These are phyloP conservation scores for Herpetomonas samuelpessoai DNA, from an alignment of 208 protist species.

Conservation along the genomic window DNA sequence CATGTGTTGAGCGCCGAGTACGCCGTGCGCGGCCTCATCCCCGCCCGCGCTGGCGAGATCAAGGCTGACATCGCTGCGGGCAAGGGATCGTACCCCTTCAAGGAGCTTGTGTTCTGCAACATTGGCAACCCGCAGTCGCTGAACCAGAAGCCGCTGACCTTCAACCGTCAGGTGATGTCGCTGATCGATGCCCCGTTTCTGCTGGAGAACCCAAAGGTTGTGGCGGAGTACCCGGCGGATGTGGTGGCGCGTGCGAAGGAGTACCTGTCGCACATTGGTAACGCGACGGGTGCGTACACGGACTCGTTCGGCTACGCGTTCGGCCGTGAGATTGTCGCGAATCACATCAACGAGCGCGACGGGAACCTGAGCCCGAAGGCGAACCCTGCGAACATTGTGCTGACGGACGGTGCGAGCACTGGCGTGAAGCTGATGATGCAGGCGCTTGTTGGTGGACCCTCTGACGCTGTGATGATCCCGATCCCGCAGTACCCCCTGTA, in stretches of 20 bases:
- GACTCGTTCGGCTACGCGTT: slow-evolving; percentile 91
- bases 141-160: slow-evolving; percentile 96
- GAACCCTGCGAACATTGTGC: slow-evolving; percentile 69
- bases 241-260: slow-evolving; percentile 83
- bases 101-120: slow-evolving; percentile 97
- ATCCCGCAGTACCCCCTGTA: slow-evolving; percentile 99
- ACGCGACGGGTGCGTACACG: slow-evolving; percentile 95
- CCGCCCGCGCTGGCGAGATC: slow-evolving; percentile 74
- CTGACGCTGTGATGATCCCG: slow-evolving; percentile 94
- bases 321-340: slow-evolving; percentile 89
- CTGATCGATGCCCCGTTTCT: slow-evolving; percentile 77
- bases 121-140: slow-evolving; percentile 99
- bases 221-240: slow-evolving; percentile 81
- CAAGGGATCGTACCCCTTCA: slow-evolving; percentile 49
- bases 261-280: slow-evolving; percentile 61
- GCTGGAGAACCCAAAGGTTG: slow-evolving; percentile 46
- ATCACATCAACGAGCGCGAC: slow-evolving; percentile 95
- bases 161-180: slow-evolving; percentile 92
- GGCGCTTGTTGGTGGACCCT: slow-evolving; percentile 59
- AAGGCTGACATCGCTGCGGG: slow-evolving; percentile 52
- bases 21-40: slow-evolving; percentile 88
- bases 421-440: slow-evolving; percentile 91
- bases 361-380: slow-evolving; percentile 34
- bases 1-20: slow-evolving; percentile 77
- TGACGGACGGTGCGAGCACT: slow-evolving; percentile 97